Evolutionary conservation across 148 eudicot genomes (phyloP), one percentile per base, ranked within the genome.

Genomic region (Euryodendron excelsum): DNA sequence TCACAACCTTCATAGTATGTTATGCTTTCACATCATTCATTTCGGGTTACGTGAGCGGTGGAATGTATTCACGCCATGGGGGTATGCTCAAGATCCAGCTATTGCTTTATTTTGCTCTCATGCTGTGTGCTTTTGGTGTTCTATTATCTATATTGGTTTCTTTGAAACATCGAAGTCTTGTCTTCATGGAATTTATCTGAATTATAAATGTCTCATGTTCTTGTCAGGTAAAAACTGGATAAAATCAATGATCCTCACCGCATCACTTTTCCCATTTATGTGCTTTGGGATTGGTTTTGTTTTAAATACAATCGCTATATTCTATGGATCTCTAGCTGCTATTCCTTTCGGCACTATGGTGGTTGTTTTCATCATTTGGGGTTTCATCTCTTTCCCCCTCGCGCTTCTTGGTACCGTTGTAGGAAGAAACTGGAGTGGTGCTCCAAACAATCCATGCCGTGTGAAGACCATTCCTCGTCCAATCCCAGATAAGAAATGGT

Each of bases 401-500:
- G 93, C 97, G 77, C 90, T 91, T 77, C 90, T 93, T 74, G 97
- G 97, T 39, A 93, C 97, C 0, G 97, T 93, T 61, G 84, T 93
- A 39, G 94, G 97, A 78, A 88, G 97, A 84, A 93, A 93, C 83
- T 88, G 89, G 88, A 92, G 90, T 78, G 97, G 97, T 60, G 88
- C 92, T 63, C 97, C 97, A 28, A 90, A 92, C 85, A 92, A 90
- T 70, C 97, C 97, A 12, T 92, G 97, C 55, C 94, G 97, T 12
- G 94, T 92, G 73, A 92, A 92, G 87, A 92, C 94, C 77, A 92
- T 92, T 80, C 94, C 97, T 68, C 92, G 97, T 12, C 97, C 97
- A 50, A 91, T 93, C 77, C 97, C 97, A 3, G 93, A 91, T 81
- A 93, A 93, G 88, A 93, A 93, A 77, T 93, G 97, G 97, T 93